Conservation (phyloP, 768 basidiomycete species). For the Tricholoma sp. region DNA sequence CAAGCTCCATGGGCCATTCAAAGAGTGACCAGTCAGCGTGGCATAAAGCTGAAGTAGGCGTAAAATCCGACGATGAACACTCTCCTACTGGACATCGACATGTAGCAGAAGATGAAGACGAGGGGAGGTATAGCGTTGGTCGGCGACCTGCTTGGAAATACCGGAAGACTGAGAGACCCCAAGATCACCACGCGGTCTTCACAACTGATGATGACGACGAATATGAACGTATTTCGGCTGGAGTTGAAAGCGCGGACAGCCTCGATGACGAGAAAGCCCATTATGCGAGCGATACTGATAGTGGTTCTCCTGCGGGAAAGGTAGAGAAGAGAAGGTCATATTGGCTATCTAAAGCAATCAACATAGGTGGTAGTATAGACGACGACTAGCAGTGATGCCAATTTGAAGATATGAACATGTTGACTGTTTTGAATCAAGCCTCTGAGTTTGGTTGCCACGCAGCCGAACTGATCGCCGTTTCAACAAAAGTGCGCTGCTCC, state of each 20-base stretch:
- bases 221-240: constrained; percentile 22
- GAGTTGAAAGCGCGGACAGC: constrained; percentile 12
- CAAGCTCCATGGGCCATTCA: constrained; percentile 8
- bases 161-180: constrained; percentile 33
- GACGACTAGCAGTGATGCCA: constrained; percentile 7
- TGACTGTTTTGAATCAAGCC: neutral
- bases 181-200: constrained; percentile 41
- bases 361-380: constrained; percentile 24
- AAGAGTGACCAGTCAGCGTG: constrained; percentile 32
- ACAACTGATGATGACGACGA: constrained; percentile 48
- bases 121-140: constrained; percentile 53
- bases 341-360: constrained; percentile 54
- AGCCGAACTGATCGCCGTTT: neutral
- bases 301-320: constrained; percentile 13
- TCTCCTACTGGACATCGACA: constrained; percentile 6
- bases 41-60: constrained; percentile 33
- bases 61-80: constrained; percentile 22
- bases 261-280: constrained; percentile 19
- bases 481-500: constrained; percentile 3
- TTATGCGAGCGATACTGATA: constrained; percentile 14
- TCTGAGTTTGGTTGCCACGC: constrained; percentile 2
- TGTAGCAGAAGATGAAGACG: constrained; percentile 40
- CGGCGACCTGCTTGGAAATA: constrained; percentile 41
- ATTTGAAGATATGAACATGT: neutral
- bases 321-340: constrained; percentile 41